Evolutionary conservation across 495 filamentous ascomycete species (phyloP), one percentile per base, ranked within the genome.

Genomic region (Endocarpon pusillum): DNA sequence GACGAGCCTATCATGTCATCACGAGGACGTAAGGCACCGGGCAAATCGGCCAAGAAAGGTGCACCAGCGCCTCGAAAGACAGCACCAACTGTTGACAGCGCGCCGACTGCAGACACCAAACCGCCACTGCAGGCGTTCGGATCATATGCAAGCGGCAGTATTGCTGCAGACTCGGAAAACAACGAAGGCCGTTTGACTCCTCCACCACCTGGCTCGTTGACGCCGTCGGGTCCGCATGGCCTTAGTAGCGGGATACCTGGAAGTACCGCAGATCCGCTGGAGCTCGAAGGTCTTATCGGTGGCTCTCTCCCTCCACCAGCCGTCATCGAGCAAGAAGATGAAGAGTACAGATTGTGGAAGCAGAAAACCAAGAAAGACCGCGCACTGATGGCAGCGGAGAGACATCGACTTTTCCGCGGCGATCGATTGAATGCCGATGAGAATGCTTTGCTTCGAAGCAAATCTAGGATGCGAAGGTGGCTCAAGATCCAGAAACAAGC

Each of bases 1-100:
- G 89, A 99, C 50, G 91, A 96, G 53, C 89, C 91, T 16, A 93
- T 96, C 52, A 93, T 94, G 80, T 87, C 89, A 25, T 91, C 89
- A 32, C 71, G 91, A 38, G 91, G 89, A 33, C 75, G 91, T 19
- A 93, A 84, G 47, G 82, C 85, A 11, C 83, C 83, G 18, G 74
- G 75, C 12, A 78, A 74, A 43, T 83, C 80, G 36, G 71, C 76
- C 2, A 75, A 74, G 41, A 97, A 94, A 47, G 76, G 77, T 6
- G 66, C 75, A 14, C 78, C 73, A 19, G 63, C 73, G 16, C 69
- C 73, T 29, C 73, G 80, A 35, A 81, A 84, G 52, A 71, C 74
- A 11, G 69, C 69, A 25, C 63, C 68, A 39, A 62, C 64, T 25
- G 66, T 56, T 26, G 87, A 94, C 51, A 75, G 70, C 18, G 83